phyloP scores from a whole-genome alignment of 495 filamentous ascomycete species.

The Penicillium steckii region DNA sequence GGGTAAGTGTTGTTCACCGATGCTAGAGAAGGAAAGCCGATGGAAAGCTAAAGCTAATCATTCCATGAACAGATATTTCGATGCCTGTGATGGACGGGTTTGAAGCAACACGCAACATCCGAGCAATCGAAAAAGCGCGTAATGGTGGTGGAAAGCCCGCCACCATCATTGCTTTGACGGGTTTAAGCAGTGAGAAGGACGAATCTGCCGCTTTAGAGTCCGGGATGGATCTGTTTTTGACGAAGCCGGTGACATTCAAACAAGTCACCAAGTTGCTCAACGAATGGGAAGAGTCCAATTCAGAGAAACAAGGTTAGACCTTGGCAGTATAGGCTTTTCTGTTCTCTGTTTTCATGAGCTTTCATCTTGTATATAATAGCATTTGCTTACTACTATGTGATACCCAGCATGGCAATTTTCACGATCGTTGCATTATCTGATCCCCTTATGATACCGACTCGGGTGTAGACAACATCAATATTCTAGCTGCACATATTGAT shows the following conservation, averaged over 20 bases:
- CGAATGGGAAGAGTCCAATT: slow-evolving; percentile 33
- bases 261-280: slow-evolving; percentile 42
- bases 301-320: neutral
- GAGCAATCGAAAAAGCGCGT: slow-evolving; percentile 53
- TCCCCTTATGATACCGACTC: too few species aligned
- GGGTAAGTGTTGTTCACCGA: slow-evolving; percentile 29
- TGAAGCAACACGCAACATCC: slow-evolving; percentile 62
- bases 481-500: too few species aligned
- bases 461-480: too few species aligned
- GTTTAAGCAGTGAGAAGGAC: slow-evolving; percentile 59
- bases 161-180: slow-evolving; percentile 67
- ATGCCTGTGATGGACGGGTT: slow-evolving; percentile 78
- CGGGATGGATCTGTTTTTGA: slow-evolving; percentile 69
- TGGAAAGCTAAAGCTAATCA: neutral
- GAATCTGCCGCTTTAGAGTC: slow-evolving; percentile 61
- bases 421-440: too few species aligned
- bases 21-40: too few species aligned
- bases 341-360: too few species aligned
- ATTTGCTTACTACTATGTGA: too few species aligned
- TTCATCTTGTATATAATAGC: too few species aligned
- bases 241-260: slow-evolving; percentile 62
- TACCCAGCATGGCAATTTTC: too few species aligned
- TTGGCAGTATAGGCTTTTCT: too few species aligned
- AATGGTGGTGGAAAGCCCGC: slow-evolving; percentile 25
- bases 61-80: slow-evolving; percentile 49